Base-by-base conservation (phyloP, 2,329 filamentous ascomycete species). In the Phyllachora maydis region DNA sequence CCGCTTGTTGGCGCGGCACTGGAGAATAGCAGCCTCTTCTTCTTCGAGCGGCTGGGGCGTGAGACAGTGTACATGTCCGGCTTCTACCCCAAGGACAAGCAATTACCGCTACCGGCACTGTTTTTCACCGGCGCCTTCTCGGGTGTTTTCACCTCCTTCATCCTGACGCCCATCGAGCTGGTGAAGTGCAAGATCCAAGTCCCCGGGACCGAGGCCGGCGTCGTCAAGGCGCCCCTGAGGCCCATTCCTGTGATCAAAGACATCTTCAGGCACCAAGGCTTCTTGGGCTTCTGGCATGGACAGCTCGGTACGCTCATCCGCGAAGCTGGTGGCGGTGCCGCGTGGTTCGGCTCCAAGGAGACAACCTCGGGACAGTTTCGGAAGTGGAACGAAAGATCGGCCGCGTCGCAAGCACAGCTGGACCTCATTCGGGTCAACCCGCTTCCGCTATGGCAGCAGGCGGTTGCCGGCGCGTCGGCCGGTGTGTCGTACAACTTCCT, bases 171-270 rank as follows among this genome's bases (percentile, higher is more conserved):
- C 0, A 81, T 98, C 34, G 88, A 98, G 51, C 65, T 98, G 24
- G 77, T 98, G 43, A 98, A 98, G 52, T 98, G 88, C 63, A 90
- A 88, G 50, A 91, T 98, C 52, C 88, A 98, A 46, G 83, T 85
- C 1, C 79, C 62, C 7, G 40, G 38, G 10, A 43, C 51, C 2
- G 41, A 46, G 3, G 49, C 51, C 13, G 55, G 54, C 12, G 43
- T 42, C 13, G 40, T 39, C 3, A 45, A 45, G 3, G 54, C 52
- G 8, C 49, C 60, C 3, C 59, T 76, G 4, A 63, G 65, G 1
- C 73, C 82, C 1, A 41, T 78, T 8, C 50, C 64, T 4, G 69
- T 93, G 19, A 75, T 95, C 20, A 58, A 61, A 14, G 68, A 82
- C 14, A 67, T 95, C 6, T 91, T 81, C 40, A 70, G 68, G 6